These are phyloP conservation scores for Candida ipomoeae DNA, from an alignment of 805 yeast species.

Conservation along the genomic window DNA sequence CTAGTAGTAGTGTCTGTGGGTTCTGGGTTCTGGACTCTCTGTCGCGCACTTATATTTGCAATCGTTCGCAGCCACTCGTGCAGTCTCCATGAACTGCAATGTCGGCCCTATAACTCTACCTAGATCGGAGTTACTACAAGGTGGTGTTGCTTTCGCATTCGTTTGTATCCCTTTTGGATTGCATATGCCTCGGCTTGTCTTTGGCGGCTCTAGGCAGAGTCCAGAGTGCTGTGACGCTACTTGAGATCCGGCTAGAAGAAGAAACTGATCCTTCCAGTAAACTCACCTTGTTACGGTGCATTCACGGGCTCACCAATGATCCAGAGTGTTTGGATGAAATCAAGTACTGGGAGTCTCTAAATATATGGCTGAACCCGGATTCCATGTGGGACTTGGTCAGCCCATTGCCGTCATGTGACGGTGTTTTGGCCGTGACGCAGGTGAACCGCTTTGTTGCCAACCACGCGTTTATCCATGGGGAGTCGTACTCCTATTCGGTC, in stretches of 20 bases:
- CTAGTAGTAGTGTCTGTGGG: too few species aligned
- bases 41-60: constrained; percentile 1
- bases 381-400: not conserved
- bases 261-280: constrained; percentile 4
- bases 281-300: constrained; percentile 5
- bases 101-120: constrained; percentile 6
- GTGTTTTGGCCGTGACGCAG: not conserved
- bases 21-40: not conserved
- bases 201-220: constrained; percentile 11
- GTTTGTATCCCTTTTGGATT: constrained; percentile 7
- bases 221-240: constrained; percentile 8
- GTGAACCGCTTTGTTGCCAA: not conserved
- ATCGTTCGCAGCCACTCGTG: constrained; percentile 2
- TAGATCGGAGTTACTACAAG: constrained; percentile 6
- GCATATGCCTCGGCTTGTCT: constrained; percentile 5
- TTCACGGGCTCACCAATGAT: constrained; percentile 5
- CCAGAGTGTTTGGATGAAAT: constrained; percentile 1
- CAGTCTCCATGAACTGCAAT: not conserved
- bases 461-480: constrained; percentile 6
- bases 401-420: not conserved
- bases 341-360: constrained; percentile 8
- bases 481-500: constrained; percentile 4
- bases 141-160: constrained; percentile 5
- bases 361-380: not conserved
- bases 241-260: constrained; percentile 6